Evolutionary conservation across 768 basidiomycete species (phyloP).

Genomic region (Lyophyllum decastes): DNA sequence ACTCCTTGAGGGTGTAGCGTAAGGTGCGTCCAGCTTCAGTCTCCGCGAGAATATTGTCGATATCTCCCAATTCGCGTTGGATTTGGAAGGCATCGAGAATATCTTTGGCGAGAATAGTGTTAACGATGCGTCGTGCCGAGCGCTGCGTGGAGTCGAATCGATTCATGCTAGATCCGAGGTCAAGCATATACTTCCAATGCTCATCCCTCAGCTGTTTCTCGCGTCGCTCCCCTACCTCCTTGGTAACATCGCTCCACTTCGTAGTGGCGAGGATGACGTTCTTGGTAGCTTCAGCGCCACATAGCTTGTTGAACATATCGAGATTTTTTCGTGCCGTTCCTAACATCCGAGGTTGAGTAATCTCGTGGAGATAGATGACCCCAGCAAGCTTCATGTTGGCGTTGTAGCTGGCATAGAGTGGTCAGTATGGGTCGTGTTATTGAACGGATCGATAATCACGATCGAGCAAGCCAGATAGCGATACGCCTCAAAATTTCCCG

Average conservation of each 20-base stretch:
- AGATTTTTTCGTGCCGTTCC: conserved; percentile 47
- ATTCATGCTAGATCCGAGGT: conserved; percentile 13
- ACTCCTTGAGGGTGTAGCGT: conserved; percentile 15
- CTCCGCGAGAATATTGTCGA: conserved; percentile 15
- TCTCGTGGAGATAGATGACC: conserved; percentile 30
- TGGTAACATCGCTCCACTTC: conserved; percentile 43
- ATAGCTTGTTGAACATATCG: conserved; percentile 49
- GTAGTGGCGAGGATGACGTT: conserved; percentile 52
- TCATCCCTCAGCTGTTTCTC: conserved; percentile 16
- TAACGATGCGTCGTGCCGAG: conserved; percentile 16
- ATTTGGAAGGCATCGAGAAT: conserved; percentile 15
- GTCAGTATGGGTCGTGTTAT: neutral
- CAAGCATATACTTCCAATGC: conserved; percentile 18
- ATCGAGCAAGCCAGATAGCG: conserved; percentile 22
- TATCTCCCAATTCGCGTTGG: conserved; percentile 15
- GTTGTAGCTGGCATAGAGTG: conserved; percentile 21
- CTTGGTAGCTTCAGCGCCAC: conserved; percentile 42
- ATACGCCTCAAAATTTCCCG: conserved; percentile 21
- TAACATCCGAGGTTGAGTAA: conserved; percentile 39
- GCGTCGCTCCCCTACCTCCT: conserved; percentile 9
- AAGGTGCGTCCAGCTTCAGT: conserved; percentile 16
- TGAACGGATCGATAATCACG: conserved; percentile 7
- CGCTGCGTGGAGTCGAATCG: conserved; percentile 16
- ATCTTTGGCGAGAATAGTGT: conserved; percentile 12
- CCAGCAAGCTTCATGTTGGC: conserved; percentile 27